Percentiles rank a stretch among this genome's conserved stretches.
These are phyloP conservation scores for Lichenothelia convexa DNA, from an alignment of 495 filamentous ascomycete species.

Conservation along the genomic window DNA sequence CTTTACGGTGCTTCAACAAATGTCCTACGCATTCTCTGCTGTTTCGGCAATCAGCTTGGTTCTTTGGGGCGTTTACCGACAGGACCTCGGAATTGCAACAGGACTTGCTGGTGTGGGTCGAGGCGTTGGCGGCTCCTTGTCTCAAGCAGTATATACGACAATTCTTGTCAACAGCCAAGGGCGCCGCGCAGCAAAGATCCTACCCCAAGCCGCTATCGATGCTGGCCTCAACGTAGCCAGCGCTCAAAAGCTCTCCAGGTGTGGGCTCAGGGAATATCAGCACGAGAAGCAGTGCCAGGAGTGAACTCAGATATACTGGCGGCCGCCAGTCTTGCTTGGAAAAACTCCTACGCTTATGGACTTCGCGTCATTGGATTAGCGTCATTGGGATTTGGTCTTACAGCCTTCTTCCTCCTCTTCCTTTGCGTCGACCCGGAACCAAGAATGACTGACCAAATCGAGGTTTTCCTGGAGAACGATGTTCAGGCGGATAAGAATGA, in stretches of 20 bases:
- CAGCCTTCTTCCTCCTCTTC: constrained; percentile 15
- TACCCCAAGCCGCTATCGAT: constrained; percentile 9
- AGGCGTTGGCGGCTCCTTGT: constrained; percentile 18
- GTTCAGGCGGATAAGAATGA: constrained; percentile 15
- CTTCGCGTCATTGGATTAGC: constrained; percentile 1
- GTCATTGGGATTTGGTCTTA: constrained; percentile 11
- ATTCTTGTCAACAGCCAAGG: constrained; percentile 9
- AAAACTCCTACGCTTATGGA: constrained; percentile 9
- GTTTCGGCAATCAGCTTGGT: constrained; percentile 18
- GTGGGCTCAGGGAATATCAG: constrained; percentile 4
- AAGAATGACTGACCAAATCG: constrained; percentile 20
- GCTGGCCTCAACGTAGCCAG: constrained; percentile 8
- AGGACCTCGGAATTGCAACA: constrained; percentile 17
- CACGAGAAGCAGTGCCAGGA: constrained; percentile 5
- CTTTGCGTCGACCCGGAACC: constrained; percentile 17
- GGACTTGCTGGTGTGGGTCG: constrained; percentile 15
- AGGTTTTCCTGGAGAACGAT: constrained; percentile 19
- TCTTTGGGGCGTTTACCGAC: constrained; percentile 18
- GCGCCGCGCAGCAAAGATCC: constrained; percentile 1
- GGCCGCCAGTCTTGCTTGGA: constrained; percentile 8
- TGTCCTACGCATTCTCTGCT: constrained; percentile 14
- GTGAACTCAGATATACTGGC: constrained; percentile 4
- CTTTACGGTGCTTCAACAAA: constrained; percentile 8
- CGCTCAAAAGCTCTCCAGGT: constrained; percentile 8
- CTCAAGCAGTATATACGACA: constrained; percentile 14